phyloP scores from a whole-genome alignment of 108 stramenopile species.

The Nitzschia sp. region DNA sequence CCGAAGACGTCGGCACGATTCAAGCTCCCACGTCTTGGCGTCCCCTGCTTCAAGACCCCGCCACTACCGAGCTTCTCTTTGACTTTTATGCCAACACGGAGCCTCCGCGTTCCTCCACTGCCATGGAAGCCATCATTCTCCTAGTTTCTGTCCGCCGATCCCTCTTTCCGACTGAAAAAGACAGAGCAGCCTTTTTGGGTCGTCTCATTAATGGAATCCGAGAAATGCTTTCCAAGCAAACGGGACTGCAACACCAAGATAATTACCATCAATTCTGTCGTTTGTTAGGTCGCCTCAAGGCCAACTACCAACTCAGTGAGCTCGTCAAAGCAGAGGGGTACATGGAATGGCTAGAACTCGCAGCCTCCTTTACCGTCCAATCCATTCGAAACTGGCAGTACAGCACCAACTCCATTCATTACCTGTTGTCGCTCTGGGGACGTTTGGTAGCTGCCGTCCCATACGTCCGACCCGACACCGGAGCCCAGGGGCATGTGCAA shows the following conservation, averaged over 20 bases:
- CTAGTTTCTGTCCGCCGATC: constrained; percentile 87
- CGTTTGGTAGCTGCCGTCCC: constrained; percentile 96
- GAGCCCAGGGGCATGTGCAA: constrained; percentile 83
- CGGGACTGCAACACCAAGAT: constrained; percentile 93
- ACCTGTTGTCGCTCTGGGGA: constrained; percentile 94
- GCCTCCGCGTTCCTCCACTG: constrained; percentile 85
- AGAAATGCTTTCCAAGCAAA: constrained; percentile 85
- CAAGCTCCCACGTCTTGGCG: constrained; percentile 96
- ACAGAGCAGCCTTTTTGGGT: constrained; percentile 86
- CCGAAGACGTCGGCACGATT: constrained; percentile 97
- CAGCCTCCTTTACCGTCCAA: constrained; percentile 89
- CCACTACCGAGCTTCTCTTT: constrained; percentile 86
- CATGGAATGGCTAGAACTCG: constrained; percentile 92
- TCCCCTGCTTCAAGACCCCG: constrained; percentile 79
- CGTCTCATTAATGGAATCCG: constrained; percentile 85
- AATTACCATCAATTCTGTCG: constrained; percentile 99
- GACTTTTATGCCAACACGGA: constrained; percentile 95
- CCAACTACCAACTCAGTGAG: constrained; percentile 96
- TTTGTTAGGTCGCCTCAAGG: constrained; percentile 93
- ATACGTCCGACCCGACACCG: constrained; percentile 90
- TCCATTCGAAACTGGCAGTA: constrained; percentile 96
- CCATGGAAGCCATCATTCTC: constrained; percentile 92
- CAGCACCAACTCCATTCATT: constrained; percentile 94
- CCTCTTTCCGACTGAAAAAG: constrained; percentile 93
- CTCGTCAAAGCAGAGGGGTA: constrained; percentile 92